Evolutionary conservation across 768 basidiomycete species (phyloP).

Genomic region (Pulveroboletus ravenelii): DNA sequence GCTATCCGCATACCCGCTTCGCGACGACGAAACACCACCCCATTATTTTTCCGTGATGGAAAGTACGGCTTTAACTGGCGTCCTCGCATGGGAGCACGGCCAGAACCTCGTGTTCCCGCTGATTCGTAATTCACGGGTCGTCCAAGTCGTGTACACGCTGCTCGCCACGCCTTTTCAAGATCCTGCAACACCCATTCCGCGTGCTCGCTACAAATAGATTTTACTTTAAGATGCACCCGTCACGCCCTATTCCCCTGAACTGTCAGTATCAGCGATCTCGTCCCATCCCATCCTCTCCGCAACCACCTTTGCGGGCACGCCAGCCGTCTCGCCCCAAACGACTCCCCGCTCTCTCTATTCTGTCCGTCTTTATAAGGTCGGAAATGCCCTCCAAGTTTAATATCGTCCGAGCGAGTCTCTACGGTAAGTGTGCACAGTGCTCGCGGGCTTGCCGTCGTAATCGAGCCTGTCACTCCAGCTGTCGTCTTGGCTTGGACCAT

Average conservation of each 20-base stretch:
- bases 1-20: background rate
- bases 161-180: conserved; percentile 29
- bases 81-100: conserved; percentile 17
- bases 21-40: conserved; percentile 11
- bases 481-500: conserved; percentile 69
- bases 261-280: conserved; percentile 24
- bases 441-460: conserved; percentile 3
- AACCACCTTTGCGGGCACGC: conserved; percentile 20
- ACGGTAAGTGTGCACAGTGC: conserved; percentile 42
- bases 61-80: conserved; percentile 13
- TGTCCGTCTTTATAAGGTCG: conserved; percentile 29
- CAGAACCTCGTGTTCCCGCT: conserved; percentile 26
- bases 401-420: conserved; percentile 60
- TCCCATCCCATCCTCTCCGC: conserved; percentile 16
- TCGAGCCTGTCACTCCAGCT: conserved; percentile 34
- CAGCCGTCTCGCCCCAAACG: conserved; percentile 34
- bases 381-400: conserved; percentile 72
- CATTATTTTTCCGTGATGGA: conserved; percentile 14
- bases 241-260: conserved; percentile 21
- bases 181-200: conserved; percentile 24
- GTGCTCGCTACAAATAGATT: conserved; percentile 21
- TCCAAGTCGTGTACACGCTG: conserved; percentile 19
- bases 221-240: conserved; percentile 27
- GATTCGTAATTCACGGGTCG: conserved; percentile 9
- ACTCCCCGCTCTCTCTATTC: conserved; percentile 26